Base-by-base conservation (phyloP, 805 yeast species). In the Suhomyces tanzawaensis region DNA sequence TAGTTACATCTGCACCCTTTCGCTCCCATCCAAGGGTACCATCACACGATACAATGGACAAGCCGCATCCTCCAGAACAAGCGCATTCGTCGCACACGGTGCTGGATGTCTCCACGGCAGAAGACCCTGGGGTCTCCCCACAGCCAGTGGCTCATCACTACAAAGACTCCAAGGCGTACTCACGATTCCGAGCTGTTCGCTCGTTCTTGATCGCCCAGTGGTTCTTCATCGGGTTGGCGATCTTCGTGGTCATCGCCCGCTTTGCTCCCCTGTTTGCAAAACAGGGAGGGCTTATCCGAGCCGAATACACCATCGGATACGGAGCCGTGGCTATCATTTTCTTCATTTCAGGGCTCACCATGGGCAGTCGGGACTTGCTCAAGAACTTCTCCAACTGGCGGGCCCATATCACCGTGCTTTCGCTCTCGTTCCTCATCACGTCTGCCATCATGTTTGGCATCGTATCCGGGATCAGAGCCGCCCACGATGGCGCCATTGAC, bases 321-420 rank as follows among this genome's bases (percentile, higher is more conserved):
- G 87, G 89, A 24, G 95, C 95, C 0, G 95, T 88, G 13, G 95
- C 95, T 0, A 64, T 85, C 31, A 89, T 89, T 42, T 88, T 89
- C 64, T 64, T 89, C 29, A 79, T 86, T 23, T 81, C 89, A 34
- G 96, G 96, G 0, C 60, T 88, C 19, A 77, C 87, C 21, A 88
- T 88, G 81, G 69, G 79, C 31, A 77, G 93, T 1, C 70, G 64
- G 29, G 77, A 76, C 19, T 64, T 89, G 34, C 38, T 79, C 55
- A 64, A 61, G n/a, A 86, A 85, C 58, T 67, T 82, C 62, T 64
- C 72, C 0, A 76, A 86, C 52, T 86, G 93, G 93, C 69, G 95
- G 50, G 93, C 91, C 0, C 96, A 89, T 60, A 42, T 82, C 18
- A 75, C 88, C 0, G 82, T 86, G 4, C 64, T 84, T 31, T 47